A percentile compares a stretch with the other conserved stretches of the same genome.
Evolutionary conservation across 306 rosid species (phyloP).

Genomic region (Medicago truncatula): MtrunA17r5.0-ANR NC_053048.1:1818001-1818500

Average conservation of each 20-base stretch:
- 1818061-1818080: constrained; percentile 31
- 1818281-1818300: not conserved
- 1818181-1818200: no score
- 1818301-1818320: constrained; percentile 24
- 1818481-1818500: constrained; percentile 89
- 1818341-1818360: constrained; percentile 26
- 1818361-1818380: constrained; percentile 5
- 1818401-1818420: constrained; percentile 49
- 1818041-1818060: constrained; percentile 59
- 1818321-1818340: constrained; percentile 24
- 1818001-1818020: constrained; percentile 70
- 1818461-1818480: constrained; percentile 90
- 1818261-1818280: no score
- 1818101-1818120: constrained; percentile 1
- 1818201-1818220: no score
- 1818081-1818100: constrained; percentile 19
- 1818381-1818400: constrained; percentile 29
- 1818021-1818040: constrained; percentile 64
- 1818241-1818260: no score
- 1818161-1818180: no score
- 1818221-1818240: no score
- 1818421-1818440: constrained; percentile 74
- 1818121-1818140: constrained; percentile 27
- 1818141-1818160: not conserved
- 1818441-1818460: constrained; percentile 88